A percentile compares a stretch with the other conserved stretches of the same genome.
phyloP scores from a whole-genome alignment of 1,139 yeast species.

The Schwanniomyces etchellsii region DNA sequence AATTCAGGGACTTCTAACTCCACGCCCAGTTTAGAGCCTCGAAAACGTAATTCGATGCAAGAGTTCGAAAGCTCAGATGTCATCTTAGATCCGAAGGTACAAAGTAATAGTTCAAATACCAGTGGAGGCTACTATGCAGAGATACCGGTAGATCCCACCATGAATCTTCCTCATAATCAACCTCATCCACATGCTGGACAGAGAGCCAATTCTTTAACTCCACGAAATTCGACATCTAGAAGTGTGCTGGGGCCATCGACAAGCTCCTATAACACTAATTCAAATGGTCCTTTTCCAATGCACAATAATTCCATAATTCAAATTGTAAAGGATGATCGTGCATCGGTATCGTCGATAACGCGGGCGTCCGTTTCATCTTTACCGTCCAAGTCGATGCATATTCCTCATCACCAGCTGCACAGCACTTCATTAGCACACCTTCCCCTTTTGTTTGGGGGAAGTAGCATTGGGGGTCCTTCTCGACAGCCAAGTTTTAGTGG shows the following conservation, averaged over 20 bases:
- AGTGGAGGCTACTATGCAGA: constrained; percentile 46
- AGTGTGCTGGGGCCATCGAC: constrained; percentile 2
- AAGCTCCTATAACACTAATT: constrained; percentile 1
- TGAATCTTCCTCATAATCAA: constrained; percentile 43
- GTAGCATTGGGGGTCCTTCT: constrained; percentile 39
- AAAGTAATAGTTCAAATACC: constrained; percentile 21
- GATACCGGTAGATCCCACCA: constrained; percentile 41
- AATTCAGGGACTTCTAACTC: constrained; percentile 13
- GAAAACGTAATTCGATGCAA: constrained; percentile 1
- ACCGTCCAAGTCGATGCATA: constrained; percentile 45
- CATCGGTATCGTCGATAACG: constrained; percentile 26
- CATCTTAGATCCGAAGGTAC: constrained; percentile 31
- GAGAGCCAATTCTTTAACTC: constrained; percentile 15
- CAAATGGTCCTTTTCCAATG: constrained; percentile 5
- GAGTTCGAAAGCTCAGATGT: constrained; percentile 22
- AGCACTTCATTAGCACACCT: constrained; percentile 38
- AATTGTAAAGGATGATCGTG: constrained; percentile 36
- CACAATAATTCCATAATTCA: constrained; percentile 43
- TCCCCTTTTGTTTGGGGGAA: constrained; percentile 41
- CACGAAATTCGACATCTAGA: constrained; percentile 29
- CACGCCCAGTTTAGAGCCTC: constrained; percentile 6
- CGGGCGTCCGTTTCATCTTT: constrained; percentile 40
- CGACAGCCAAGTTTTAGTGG: constrained; percentile 38
- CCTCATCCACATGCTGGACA: constrained; percentile 27
- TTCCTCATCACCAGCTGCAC: constrained; percentile 43